Evolutionary conservation across 1,284 basidiomycete genomes (phyloP), one percentile per base, ranked within the genome.

Genomic region (Moniliella sp.): DNA sequence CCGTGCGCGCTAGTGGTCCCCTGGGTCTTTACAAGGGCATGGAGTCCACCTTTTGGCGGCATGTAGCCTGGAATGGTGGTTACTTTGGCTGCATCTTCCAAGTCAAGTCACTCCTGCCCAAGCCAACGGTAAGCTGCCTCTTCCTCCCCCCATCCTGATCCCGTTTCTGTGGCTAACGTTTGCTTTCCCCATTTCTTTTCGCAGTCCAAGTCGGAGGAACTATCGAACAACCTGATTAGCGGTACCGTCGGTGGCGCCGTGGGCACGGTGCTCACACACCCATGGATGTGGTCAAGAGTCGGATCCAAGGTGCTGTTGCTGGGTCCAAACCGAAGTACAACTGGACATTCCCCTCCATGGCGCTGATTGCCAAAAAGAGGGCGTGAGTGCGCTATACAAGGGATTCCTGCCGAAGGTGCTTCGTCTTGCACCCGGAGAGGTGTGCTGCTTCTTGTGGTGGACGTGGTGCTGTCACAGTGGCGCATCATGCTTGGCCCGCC

Each of bases 391-490:
- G 3, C 67, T 94, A 27, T 97, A 94, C 71, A 93, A 93, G 62
- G 88, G 84, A 11, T 86, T 86, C 60, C 65, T 78, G 15, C 59
- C 59, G 17, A 61, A 61, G 43, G 55, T 60, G 9, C 69, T 86
- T 26, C 70, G 81, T 39, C 67, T 88, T 17, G 81, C 84, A 13
- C 88, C 88, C 0, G 88, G 88, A 88, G 88, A 39, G 88, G 88
- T 63, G 76, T 97, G 11, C 64, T 97, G 25, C 66, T 97, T 27
- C 70, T 97, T 18, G n/a, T 58, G 10, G 55, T 58, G 28, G 50
- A 58, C 27, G 48, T 53, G 15, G 45, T 57, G 3, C 26, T 48
- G 13, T 30, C 31, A 8, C 43, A 56, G 34, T 48, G 38, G 18
- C 41, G 55, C 18, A 39, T 35, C 7, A 16, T 37, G 2, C 32